Base-by-base conservation (phyloP, 768 basidiomycete species). In the Imleria badia region DNA sequence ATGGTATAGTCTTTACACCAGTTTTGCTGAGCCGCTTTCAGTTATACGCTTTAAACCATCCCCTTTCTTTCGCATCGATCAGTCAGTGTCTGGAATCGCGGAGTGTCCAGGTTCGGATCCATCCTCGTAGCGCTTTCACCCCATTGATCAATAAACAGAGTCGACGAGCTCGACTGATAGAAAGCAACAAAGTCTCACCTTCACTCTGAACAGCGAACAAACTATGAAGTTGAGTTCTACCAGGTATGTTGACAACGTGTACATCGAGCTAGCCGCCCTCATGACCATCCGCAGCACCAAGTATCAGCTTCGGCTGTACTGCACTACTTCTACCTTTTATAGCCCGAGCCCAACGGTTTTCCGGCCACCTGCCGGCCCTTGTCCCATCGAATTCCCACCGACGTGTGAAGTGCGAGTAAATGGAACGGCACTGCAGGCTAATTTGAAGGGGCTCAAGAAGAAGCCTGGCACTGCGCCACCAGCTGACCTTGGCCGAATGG, bases 401-500 rank as follows among this genome's bases (percentile, higher is more conserved):
- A 90, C 90, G 10, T 94, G 90, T 66, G 94, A 97, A 81, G 87
- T 95, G 47, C 87, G 91, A 65, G 83, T 95, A 36, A 96, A 97
- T 70, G 78, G 74, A 51, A 76, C 76, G 3, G 78, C 82, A 50
- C 73, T 96, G 30, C 75, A 75, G 19, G 91, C 87, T 35, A 94
- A 87, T 68, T 70, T 94, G 58, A 93, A 93, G 69, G 94, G 94
- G 6, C 73, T 96, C 67, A 97, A 97, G 80, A 97, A 97, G 78
- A 94, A 91, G 62, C 89, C 92, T 29, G 94, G 94, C 4, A 95
- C 91, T 40, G 91, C 93, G 1, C 92, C 94, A n/a, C 94, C 94
- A 7, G 86, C 92, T 2, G 87, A 94, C 67, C 68, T 85, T 48
- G 74, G 76, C 29, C 76, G 68, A 59, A 60, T 69, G 40, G 66